A percentile compares a stretch with the other conserved stretches of the same genome.
Evolutionary conservation across 2,329 filamentous ascomycete species (phyloP).

Genomic region (Paramyrothecium sp.): DNA sequence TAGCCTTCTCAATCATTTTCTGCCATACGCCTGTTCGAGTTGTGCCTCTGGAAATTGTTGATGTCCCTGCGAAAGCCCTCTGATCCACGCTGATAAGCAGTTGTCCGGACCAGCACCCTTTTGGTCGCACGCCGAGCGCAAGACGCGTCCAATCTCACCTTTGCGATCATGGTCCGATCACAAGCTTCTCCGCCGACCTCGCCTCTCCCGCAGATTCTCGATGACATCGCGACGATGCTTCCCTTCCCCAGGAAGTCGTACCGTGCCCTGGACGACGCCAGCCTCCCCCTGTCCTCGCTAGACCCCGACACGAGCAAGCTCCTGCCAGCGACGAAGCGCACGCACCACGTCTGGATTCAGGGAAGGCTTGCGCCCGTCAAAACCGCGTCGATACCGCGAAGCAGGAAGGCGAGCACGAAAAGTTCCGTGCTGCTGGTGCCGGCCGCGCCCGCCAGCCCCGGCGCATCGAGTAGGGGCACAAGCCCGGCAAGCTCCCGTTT

Average conservation of each 20-base stretch:
- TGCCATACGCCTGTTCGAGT: too few relatives aligned
- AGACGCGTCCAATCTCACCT: too few relatives aligned
- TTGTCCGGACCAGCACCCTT: too few relatives aligned
- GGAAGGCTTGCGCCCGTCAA: slow-evolving; percentile 32
- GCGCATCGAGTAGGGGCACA: not conserved
- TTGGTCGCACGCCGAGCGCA: too few relatives aligned
- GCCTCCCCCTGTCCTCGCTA: slow-evolving; percentile 17
- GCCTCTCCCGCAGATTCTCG: slow-evolving; percentile 22
- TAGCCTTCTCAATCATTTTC: too few relatives aligned
- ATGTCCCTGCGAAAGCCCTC: too few relatives aligned
- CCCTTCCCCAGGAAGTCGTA: slow-evolving; percentile 4
- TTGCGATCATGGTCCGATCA: slow-evolving; percentile 9
- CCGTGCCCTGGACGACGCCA: slow-evolving; percentile 10
- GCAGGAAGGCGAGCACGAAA: slow-evolving; percentile 4
- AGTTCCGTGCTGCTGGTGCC: not conserved
- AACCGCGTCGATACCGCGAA: slow-evolving; percentile 29
- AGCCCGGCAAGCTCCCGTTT: not conserved
- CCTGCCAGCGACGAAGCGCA: slow-evolving; percentile 22
- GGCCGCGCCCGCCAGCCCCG: not conserved
- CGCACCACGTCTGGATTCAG: slow-evolving; percentile 34
- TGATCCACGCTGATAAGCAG: too few relatives aligned
- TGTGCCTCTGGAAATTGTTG: too few relatives aligned
- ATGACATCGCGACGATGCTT: slow-evolving; percentile 6
- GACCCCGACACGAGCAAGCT: slow-evolving; percentile 29
- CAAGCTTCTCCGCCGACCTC: slow-evolving; percentile 24